Percentiles rank a stretch among this genome's conserved stretches.
phyloP scores from a whole-genome alignment of 345 rosid genomes.

The Syzygium aqueum region DNA sequence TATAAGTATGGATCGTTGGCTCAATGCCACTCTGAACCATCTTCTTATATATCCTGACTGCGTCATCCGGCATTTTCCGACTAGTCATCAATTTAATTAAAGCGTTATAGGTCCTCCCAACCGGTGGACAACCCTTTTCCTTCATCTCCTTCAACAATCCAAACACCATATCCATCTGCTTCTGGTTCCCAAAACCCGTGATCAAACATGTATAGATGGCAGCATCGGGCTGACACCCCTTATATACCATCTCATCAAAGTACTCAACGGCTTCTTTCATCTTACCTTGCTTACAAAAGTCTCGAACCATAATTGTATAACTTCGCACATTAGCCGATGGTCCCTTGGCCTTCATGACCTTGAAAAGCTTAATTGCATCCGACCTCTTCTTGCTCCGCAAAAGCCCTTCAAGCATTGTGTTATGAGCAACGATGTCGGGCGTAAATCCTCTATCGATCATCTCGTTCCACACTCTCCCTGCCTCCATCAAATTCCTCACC shows the following conservation, averaged over 20 bases:
- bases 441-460: constrained; percentile 76
- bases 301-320: constrained; percentile 60
- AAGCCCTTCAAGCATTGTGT: constrained; percentile 77
- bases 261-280: constrained; percentile 67
- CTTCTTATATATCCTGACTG: constrained; percentile 50
- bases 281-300: constrained; percentile 62
- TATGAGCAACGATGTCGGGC: constrained; percentile 66
- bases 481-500: constrained; percentile 80
- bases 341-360: constrained; percentile 80
- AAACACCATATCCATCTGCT: constrained; percentile 57
- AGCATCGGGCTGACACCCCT: constrained; percentile 52
- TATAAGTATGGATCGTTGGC: constrained; percentile 72
- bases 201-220: constrained; percentile 81
- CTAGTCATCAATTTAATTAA: constrained; percentile 67
- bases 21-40: constrained; percentile 50
- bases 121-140: constrained; percentile 65
- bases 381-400: constrained; percentile 55
- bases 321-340: constrained; percentile 63
- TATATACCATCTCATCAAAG: constrained; percentile 67
- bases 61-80: constrained; percentile 62
- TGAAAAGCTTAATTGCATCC: constrained; percentile 71
- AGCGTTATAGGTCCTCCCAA: constrained; percentile 73
- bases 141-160: constrained; percentile 73
- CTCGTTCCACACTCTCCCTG: constrained; percentile 81
- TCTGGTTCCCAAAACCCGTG: constrained; percentile 70